Evolutionary conservation across 2,329 filamentous ascomycete species (phyloP).

Genomic region (Hypomyces rosellus): DNA sequence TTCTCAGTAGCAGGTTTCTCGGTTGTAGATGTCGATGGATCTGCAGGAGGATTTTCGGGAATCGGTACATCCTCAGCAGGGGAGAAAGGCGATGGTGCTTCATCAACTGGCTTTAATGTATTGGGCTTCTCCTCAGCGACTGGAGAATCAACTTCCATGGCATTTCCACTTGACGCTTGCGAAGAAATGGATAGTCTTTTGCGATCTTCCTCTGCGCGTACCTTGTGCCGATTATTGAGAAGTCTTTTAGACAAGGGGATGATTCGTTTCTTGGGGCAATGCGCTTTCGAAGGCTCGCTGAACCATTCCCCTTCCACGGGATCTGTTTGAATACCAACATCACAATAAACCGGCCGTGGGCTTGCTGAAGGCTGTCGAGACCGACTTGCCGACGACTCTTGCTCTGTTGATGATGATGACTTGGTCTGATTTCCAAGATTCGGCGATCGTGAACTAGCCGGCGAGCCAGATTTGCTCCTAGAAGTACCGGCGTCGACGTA

Average conservation of each 20-base stretch:
- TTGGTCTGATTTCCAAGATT: constrained; percentile 23
- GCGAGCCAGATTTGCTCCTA: constrained; percentile 48
- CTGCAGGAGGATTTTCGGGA: constrained; percentile 24
- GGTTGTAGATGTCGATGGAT: constrained; percentile 20
- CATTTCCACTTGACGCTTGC: constrained; percentile 22
- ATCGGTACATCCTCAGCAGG: constrained; percentile 20
- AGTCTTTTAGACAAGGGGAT: constrained; percentile 49
- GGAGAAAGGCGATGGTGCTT: constrained; percentile 19
- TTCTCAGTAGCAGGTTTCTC: constrained; percentile 10
- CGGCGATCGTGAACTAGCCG: constrained; percentile 37
- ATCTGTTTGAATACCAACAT: constrained; percentile 50
- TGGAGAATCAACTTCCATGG: constrained; percentile 37
- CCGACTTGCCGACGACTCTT: constrained; percentile 20
- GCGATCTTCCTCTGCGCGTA: constrained; percentile 34
- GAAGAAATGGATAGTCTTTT: constrained; percentile 21
- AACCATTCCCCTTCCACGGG: constrained; percentile 49
- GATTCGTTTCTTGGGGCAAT: constrained; percentile 40
- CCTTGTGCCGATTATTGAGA: constrained; percentile 41
- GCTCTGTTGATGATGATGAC: constrained; percentile 19
- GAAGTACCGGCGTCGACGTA: constrained; percentile 50
- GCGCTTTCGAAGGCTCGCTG: constrained; percentile 29
- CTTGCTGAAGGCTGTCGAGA: constrained; percentile 35
- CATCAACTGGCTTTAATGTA: constrained; percentile 15
- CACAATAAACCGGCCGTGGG: constrained; percentile 40
- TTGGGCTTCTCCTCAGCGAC: constrained; percentile 23